phyloP scores from a whole-genome alignment of 2,329 filamentous ascomycete genomes.

The Diaporthe australafricana region DNA sequence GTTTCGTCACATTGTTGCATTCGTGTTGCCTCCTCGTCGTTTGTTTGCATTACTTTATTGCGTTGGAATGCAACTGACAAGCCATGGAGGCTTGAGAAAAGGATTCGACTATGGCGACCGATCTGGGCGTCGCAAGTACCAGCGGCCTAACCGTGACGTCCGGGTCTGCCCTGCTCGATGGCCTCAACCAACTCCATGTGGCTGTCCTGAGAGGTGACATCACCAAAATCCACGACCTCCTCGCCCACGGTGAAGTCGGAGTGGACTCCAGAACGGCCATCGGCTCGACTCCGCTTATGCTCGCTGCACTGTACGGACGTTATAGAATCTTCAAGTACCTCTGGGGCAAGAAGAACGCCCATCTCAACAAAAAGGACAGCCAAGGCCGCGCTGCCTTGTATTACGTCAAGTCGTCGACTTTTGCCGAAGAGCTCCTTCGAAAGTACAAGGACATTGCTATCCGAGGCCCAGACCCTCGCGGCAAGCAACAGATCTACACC shows the following conservation, averaged over 20 bases:
- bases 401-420: neutral
- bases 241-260: neutral
- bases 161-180: neutral
- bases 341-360: neutral
- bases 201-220: neutral
- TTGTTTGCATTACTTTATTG: too few species aligned
- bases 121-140: neutral
- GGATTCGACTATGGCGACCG: neutral
- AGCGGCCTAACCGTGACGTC: neutral
- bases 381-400: neutral
- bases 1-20: neutral
- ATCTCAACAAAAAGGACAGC: neutral
- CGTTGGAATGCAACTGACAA: neutral
- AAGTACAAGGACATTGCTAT: neutral
- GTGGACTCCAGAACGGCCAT: neutral
- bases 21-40: neutral
- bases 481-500: neutral
- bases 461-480: neutral
- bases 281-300: neutral
- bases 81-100: too few species aligned
- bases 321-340: neutral
- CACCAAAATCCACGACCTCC: neutral
- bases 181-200: neutral
- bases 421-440: neutral
- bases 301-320: constrained; percentile 4